A percentile compares a stretch with the other conserved stretches of the same genome.
These are phyloP conservation scores for Aspergillus sp. DNA, from an alignment of 2,329 filamentous ascomycete genomes.

Conservation along the genomic window DNA sequence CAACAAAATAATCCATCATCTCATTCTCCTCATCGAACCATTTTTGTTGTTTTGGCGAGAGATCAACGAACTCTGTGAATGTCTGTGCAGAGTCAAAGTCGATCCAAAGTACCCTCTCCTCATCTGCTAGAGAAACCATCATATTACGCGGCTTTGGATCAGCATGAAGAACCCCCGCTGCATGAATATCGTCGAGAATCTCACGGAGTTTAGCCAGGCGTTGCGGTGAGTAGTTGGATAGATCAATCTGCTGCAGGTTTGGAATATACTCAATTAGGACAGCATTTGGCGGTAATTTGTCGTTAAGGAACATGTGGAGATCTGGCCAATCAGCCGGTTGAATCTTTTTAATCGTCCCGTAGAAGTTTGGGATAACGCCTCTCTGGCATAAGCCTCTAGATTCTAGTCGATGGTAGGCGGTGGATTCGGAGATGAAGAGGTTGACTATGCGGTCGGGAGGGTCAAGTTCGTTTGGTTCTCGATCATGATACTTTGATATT, in stretches of 20 bases:
- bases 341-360: constrained; percentile 19
- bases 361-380: constrained; percentile 21
- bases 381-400: constrained; percentile 18
- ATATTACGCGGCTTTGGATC: constrained; percentile 23
- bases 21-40: constrained; percentile 19
- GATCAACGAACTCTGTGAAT: constrained; percentile 11
- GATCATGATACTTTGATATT: constrained; percentile 16
- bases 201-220: no score
- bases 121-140: constrained; percentile 13
- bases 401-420: constrained; percentile 22
- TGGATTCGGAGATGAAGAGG: constrained; percentile 20
- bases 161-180: constrained; percentile 17
- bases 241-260: no score
- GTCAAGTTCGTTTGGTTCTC: constrained; percentile 10
- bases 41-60: not conserved
- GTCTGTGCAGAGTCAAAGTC: constrained; percentile 24
- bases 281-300: constrained; percentile 7
- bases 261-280: no score
- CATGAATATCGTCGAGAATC: constrained; percentile 12
- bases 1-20: constrained; percentile 21
- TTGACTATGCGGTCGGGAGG: constrained; percentile 15
- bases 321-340: constrained; percentile 10
- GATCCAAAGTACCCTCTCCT: constrained; percentile 20
- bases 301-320: constrained; percentile 19
- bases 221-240: no score